A percentile compares a stretch with the other conserved stretches of the same genome.
These are phyloP conservation scores for Lomentospora prolificans DNA, from an alignment of 2,329 filamentous ascomycete species.

Conservation along the genomic window DNA sequence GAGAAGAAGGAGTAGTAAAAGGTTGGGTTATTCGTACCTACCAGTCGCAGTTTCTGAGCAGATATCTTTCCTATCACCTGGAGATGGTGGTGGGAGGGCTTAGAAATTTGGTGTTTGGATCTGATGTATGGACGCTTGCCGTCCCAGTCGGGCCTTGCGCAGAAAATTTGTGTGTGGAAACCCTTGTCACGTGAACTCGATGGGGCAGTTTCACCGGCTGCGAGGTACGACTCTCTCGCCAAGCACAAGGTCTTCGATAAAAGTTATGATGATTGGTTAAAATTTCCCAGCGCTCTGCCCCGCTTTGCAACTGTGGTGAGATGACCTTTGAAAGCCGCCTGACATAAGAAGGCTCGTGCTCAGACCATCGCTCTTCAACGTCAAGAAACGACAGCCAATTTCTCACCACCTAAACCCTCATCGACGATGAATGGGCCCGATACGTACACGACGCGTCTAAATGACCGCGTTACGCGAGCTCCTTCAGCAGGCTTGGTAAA, in stretches of 20 bases:
- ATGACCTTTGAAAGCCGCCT: not conserved
- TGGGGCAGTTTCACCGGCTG: not conserved
- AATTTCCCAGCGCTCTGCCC: not conserved
- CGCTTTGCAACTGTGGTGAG: not conserved
- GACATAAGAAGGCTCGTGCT: not conserved
- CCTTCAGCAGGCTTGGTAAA: not conserved
- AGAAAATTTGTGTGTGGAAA: constrained; percentile 9
- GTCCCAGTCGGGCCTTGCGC: not conserved
- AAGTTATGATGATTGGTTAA: not conserved
- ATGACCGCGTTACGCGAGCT: not conserved
- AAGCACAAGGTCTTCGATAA: not conserved
- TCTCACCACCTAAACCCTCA: not conserved
- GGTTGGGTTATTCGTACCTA: not conserved
- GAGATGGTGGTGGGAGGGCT: constrained; percentile 7
- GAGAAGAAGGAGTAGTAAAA: not conserved
- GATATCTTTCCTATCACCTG: constrained; percentile 9
- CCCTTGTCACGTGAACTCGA: constrained; percentile 8
- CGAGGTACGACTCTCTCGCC: not conserved
- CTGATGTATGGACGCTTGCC: constrained; percentile 6
- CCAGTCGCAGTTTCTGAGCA: constrained; percentile 7
- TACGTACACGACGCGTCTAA: not conserved
- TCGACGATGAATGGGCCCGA: not conserved
- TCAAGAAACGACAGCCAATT: not conserved
- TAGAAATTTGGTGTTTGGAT: constrained; percentile 7
- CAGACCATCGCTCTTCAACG: not conserved